Base-by-base conservation (phyloP, 2,329 filamentous ascomycete species). In the Sporothrix phasma region DNA sequence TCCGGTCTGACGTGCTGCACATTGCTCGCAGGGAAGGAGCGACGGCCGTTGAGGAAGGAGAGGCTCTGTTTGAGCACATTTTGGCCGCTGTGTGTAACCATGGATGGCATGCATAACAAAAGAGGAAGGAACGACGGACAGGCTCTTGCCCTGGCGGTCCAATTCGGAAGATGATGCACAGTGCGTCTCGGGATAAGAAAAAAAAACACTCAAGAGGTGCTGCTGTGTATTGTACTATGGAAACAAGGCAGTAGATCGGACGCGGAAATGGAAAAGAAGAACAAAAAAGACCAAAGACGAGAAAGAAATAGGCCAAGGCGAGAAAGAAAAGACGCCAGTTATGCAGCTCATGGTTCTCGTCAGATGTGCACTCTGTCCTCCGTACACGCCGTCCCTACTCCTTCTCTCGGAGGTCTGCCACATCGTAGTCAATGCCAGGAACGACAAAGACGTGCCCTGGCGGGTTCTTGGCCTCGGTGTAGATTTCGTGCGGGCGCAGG, bases 391-490 rank as follows among this genome's bases (percentile, higher is more conserved):
- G 4, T 17, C 17, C n/a, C 17, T n/a, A 64, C 17, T 29, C 11
- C 11, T 64, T 34, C 17, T 41, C 26, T 15, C 83, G 77, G 63
- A 85, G 70, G 69, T 86, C 83, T 34, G 82, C 76, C 6, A 85
- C 77, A 53, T 80, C 77, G 69, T 83, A 84, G n/a, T 88, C 81
- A 69, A 90, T 75, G 65, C 83, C 83, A 54, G 83, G 80, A 26
- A 81, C 84, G 73, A 90, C 86, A 69, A 87, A 86, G 1, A 90
- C 88, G 73, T 90, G 88, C 0, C 88, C 88, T 0, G 76, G 72
- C 0, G 87, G 87, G 61, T 85, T 80, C 61, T 83, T 76, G 1
- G 90, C 90, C 70, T 88, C 85, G 0, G 88, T 91, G 72, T 96
- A 96, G 1, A 95, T 82, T 69, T 92, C 87, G 29, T 84, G 80